Percentiles rank a stretch among this genome's conserved stretches.
phyloP scores from a whole-genome alignment of 768 basidiomycete genomes.

The Kwoniella heveanensis region DNA sequence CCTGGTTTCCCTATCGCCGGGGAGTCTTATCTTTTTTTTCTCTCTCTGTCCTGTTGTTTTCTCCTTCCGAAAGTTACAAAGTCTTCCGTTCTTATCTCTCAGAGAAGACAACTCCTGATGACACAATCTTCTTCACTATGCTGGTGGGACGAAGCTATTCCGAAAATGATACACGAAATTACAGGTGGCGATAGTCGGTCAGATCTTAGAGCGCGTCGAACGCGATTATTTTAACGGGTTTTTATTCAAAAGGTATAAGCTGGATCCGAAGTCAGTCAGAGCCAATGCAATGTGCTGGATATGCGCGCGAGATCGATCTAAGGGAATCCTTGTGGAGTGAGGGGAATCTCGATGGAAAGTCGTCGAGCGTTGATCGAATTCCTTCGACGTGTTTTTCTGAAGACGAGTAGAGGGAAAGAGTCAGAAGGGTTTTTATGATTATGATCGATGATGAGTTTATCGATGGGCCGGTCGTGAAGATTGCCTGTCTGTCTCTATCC shows the following conservation, averaged over 20 bases:
- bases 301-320: not conserved
- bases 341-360: not conserved
- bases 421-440: not conserved
- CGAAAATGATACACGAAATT: not conserved
- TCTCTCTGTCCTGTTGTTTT: not conserved
- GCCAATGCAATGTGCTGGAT: conserved; percentile 8
- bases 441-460: not conserved
- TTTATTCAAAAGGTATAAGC: not conserved
- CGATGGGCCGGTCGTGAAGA: not conserved
- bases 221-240: conserved; percentile 5
- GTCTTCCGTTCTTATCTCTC: too few relatives aligned
- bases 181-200: conserved; percentile 3
- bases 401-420: not conserved
- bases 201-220: too few relatives aligned
- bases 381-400: conserved; percentile 13
- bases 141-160: not conserved
- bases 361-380: conserved; percentile 4
- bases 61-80: not conserved
- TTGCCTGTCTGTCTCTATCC: conserved; percentile 16
- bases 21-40: not conserved
- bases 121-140: not conserved
- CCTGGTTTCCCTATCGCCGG: too few relatives aligned
- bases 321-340: not conserved
- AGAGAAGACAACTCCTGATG: not conserved
- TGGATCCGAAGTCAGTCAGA: not conserved